Evolutionary conservation across 345 rosid species (phyloP).

Genomic region (Pseudoturritis turrita): DNA sequence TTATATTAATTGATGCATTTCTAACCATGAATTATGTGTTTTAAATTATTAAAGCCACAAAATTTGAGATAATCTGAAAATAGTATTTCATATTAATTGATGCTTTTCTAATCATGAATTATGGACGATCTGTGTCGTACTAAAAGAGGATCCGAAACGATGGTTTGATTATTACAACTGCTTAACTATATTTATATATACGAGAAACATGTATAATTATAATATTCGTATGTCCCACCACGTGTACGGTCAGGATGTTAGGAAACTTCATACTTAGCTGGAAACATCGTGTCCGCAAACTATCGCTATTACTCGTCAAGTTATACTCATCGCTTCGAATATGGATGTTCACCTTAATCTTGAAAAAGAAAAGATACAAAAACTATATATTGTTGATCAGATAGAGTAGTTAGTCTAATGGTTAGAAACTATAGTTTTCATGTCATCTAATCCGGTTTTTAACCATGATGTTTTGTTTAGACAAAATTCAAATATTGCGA

Average conservation of each 20-base stretch:
- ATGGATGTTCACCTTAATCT: neutral
- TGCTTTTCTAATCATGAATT: neutral
- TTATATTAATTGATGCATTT: neutral
- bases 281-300: constrained; percentile 26
- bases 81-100: neutral
- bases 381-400: neutral
- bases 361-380: neutral
- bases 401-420: neutral
- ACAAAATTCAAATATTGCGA: neutral
- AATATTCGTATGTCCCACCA: constrained; percentile 35
- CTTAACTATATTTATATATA: neutral
- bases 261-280: constrained; percentile 21
- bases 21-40: neutral
- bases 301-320: constrained; percentile 31
- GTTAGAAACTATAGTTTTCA: neutral
- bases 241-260: constrained; percentile 49
- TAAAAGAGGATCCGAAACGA: constrained; percentile 1
- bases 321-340: constrained; percentile 22
- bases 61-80: neutral
- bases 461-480: neutral
- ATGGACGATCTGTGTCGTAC: constrained; percentile 10
- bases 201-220: constrained; percentile 4
- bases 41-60: neutral
- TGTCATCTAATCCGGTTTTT: neutral
- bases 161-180: constrained; percentile 8